Base-by-base conservation (phyloP, 306 rosid species). In the Gynostemma pentaphyllum region DNA sequence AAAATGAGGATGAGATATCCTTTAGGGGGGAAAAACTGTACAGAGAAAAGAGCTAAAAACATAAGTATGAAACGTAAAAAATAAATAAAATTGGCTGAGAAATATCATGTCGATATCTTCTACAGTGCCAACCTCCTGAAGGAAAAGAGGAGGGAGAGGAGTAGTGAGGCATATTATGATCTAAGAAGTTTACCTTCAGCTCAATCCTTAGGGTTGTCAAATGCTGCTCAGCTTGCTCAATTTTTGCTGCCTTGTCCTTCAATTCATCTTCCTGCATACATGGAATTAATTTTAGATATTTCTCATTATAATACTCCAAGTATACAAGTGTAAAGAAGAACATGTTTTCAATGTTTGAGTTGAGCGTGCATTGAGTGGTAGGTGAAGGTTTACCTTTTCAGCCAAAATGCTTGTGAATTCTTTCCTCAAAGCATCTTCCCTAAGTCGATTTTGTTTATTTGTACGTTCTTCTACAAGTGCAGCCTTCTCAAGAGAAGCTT, bases 401-500 rank as follows among this genome's bases (percentile, higher is more conserved):
- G 87, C 86, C 91, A 94, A 81, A 70, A 54, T 80, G 61, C 59
- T 51, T 1, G 90, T 52, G 68, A 94, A 88, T 62, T 88, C 97
- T 80, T 83, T 95, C 76, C 95, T 86, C 67, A 94, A 69, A 78
- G 80, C 94, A 76, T 88, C 97, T 81, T 94, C 99, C 79, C 95
- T 84, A 73, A 75, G 75, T 46, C 87, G 96, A 19, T 86, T 81
- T 71, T 86, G 90, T 68, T 81, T 86, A 67, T 51, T 81, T 40
- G 87, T 61, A 59, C 90, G 97, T 67, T 94, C 99, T 72, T 86
- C 94, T 45, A 81, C 80, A 75, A 16, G 64, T 68, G 97, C 94
- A 54, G 95, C 97, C 82, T 86, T 88, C 79, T 88, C 94, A 13
- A 94, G 74, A 45, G 95, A 95, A 78, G 83, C 52, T 81, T 88